A percentile compares a stretch with the other conserved stretches of the same genome.
Conservation (phyloP, 805 yeast genomes). For the Yamadazyma sp. region DNA sequence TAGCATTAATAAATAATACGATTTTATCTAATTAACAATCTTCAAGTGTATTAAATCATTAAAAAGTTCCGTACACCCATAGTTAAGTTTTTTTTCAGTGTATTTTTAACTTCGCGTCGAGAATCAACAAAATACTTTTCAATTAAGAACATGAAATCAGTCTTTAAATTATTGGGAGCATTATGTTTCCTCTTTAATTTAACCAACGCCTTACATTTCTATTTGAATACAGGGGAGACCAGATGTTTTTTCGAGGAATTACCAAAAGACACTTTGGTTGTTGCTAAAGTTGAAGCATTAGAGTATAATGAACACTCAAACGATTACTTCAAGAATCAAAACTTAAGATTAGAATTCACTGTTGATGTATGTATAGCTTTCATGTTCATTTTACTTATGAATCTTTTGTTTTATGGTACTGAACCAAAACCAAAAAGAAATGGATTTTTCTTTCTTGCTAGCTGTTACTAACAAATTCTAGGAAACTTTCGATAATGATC, state of each 20-base stretch:
- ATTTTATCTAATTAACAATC: no score
- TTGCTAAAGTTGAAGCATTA: slow-evolving; percentile 69
- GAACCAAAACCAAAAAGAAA: no score
- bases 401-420: no score
- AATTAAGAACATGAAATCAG: no score
- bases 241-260: slow-evolving; percentile 85
- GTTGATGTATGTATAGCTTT: slow-evolving; percentile 45
- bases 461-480: slow-evolving; percentile 2
- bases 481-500: slow-evolving; percentile 73
- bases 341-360: slow-evolving; percentile 61
- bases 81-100: no score
- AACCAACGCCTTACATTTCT: slow-evolving; percentile 64
- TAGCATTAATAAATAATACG: neutral
- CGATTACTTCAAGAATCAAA: slow-evolving; percentile 51
- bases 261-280: slow-evolving; percentile 72
- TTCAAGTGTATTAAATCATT: no score
- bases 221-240: slow-evolving; percentile 69
- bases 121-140: neutral
- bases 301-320: slow-evolving; percentile 49
- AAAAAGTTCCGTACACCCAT: no score
- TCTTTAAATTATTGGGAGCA: slow-evolving; percentile 5
- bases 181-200: slow-evolving; percentile 15
- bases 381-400: no score
- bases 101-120: no score
- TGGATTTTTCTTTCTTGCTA: no score